Evolutionary conservation across 495 filamentous ascomycete genomes (phyloP).

Genomic region (Neurospora cerealis): DNA sequence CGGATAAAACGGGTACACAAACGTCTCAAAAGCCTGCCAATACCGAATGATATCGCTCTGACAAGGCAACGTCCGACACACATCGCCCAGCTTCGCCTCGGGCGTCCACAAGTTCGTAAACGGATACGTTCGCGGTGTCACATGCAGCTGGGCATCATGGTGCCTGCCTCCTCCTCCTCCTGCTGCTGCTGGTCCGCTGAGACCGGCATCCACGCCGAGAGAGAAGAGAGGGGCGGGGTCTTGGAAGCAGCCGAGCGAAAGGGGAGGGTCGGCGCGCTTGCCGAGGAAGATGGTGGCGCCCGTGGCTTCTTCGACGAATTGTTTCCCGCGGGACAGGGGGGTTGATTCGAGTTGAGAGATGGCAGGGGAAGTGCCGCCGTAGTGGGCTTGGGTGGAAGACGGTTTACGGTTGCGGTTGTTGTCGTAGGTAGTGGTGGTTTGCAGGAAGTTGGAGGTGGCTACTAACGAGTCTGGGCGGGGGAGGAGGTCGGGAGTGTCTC

Average conservation of each 20-base stretch:
- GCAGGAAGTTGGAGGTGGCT: not conserved
- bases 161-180: not conserved
- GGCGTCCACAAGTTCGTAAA: not conserved
- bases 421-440: not conserved
- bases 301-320: not conserved
- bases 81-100: not conserved
- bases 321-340: not conserved
- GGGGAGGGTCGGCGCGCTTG: not conserved
- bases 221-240: not conserved
- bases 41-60: not conserved
- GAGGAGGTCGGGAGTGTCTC: not conserved
- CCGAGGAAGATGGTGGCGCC: not conserved
- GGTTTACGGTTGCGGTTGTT: not conserved
- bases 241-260: not conserved
- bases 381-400: not conserved
- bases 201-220: not conserved
- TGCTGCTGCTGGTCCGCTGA: not conserved
- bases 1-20: not conserved
- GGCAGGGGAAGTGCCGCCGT: not conserved
- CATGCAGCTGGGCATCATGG: not conserved
- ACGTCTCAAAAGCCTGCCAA: slow-evolving; percentile 2
- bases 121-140: not conserved
- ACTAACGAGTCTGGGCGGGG: not conserved
- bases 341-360: not conserved
- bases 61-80: not conserved